Evolutionary conservation across 768 basidiomycete species (phyloP).

Genomic region (Crassisporium funariophilum): DNA sequence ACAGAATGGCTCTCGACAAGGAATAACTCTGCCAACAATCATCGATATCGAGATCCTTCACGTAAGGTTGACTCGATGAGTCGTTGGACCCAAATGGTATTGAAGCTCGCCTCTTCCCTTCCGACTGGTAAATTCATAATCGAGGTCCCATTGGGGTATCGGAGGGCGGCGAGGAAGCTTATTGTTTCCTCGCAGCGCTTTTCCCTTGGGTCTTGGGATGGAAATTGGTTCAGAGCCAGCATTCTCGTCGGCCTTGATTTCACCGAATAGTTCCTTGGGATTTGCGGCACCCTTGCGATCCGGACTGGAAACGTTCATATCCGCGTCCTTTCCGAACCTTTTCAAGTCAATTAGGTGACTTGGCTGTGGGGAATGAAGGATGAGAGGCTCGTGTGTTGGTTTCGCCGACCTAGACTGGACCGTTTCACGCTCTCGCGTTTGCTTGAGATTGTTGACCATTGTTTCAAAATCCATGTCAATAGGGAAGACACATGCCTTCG

Average conservation of each 20-base stretch:
- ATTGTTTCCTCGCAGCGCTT: constrained; percentile 23
- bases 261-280: too few relatives aligned
- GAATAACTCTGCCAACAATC: too few relatives aligned
- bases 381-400: background rate
- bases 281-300: too few relatives aligned
- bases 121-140: too few relatives aligned
- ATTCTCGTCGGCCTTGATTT: too few relatives aligned
- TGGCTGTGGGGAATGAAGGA: background rate
- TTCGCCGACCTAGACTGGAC: background rate
- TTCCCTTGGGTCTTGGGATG: constrained; percentile 17
- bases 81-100: too few relatives aligned
- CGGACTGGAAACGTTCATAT: too few relatives aligned
- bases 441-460: constrained; percentile 15
- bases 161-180: constrained; percentile 26
- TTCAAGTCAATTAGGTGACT: constrained; percentile 11
- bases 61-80: too few relatives aligned
- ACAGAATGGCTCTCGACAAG: too few relatives aligned
- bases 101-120: too few relatives aligned
- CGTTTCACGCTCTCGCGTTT: background rate
- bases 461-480: constrained; percentile 22
- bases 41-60: too few relatives aligned
- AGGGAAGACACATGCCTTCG: constrained; percentile 12
- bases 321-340: constrained; percentile 16
- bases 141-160: constrained; percentile 27
- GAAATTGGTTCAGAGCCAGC: constrained; percentile 3